phyloP scores from a whole-genome alignment of 805 yeast genomes.

The Zygosaccharomyces bailii region DNA sequence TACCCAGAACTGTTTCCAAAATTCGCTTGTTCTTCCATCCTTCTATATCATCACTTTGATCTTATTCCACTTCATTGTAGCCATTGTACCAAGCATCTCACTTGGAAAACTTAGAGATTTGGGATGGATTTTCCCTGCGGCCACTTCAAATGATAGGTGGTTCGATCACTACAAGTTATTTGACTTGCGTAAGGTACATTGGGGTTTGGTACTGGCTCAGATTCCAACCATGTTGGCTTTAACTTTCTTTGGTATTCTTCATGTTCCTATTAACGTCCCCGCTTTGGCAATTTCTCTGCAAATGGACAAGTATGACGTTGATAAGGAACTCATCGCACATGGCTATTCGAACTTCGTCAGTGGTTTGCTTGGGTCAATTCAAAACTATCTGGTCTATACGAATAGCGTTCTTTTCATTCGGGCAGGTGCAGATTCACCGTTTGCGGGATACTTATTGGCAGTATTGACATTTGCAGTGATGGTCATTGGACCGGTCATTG shows the following conservation, averaged over 20 bases:
- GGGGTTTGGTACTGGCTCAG: constrained; percentile 63
- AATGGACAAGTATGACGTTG: constrained; percentile 80
- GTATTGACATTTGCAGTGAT: constrained; percentile 74
- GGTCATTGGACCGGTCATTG: constrained; percentile 87
- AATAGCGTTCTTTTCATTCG: constrained; percentile 87
- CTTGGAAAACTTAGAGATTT: constrained; percentile 56
- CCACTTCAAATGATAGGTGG: constrained; percentile 75
- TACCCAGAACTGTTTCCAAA: constrained; percentile 57
- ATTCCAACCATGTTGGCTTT: constrained; percentile 93
- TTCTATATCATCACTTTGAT: constrained; percentile 71
- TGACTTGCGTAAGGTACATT: constrained; percentile 66
- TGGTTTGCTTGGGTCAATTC: constrained; percentile 83
- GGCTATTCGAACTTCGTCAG: constrained; percentile 86
- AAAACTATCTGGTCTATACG: constrained; percentile 91
- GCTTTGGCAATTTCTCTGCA: constrained; percentile 90
- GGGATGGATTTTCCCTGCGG: constrained; percentile 77
- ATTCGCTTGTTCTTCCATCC: constrained; percentile 75
- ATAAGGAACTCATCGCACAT: constrained; percentile 90
- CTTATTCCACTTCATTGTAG: constrained; percentile 64
- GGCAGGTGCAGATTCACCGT: constrained; percentile 88
- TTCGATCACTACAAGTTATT: constrained; percentile 75
- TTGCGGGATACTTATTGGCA: constrained; percentile 89
- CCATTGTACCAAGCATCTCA: constrained; percentile 61
- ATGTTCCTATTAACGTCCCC: constrained; percentile 97
- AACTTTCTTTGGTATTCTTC: constrained; percentile 92